Evolutionary conservation across 371 early-diverging fungal species (phyloP).

Genomic region (Amoeboaphelidium occidentale): DNA sequence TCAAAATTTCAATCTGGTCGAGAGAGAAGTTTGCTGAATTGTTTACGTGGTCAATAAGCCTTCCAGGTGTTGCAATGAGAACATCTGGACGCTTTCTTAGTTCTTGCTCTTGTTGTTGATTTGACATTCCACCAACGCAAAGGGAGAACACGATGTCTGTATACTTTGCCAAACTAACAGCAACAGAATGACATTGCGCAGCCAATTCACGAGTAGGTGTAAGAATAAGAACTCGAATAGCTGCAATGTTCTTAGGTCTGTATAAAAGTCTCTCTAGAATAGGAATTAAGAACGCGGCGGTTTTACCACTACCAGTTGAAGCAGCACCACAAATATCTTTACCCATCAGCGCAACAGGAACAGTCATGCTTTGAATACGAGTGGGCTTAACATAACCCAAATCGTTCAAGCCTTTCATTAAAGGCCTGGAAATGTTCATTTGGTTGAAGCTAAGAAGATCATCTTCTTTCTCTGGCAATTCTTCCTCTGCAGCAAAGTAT

Average conservation of each 20-base stretch:
- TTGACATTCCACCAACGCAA: conserved; percentile 71
- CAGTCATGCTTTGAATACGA: conserved; percentile 82
- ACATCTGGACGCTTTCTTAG: conserved; percentile 79
- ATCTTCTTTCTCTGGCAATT: conserved; percentile 4
- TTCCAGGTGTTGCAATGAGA: conserved; percentile 98
- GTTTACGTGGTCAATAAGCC: conserved; percentile 93
- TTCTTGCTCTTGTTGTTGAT: conserved; percentile 75
- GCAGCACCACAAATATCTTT: conserved; percentile 99
- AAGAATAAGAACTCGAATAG: conserved; percentile 78
- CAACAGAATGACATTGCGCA: conserved; percentile 83
- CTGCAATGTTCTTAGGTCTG: conserved; percentile 46
- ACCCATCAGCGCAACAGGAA: conserved; percentile 89
- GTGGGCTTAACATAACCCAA: conserved; percentile 86
- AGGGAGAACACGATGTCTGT: conserved; percentile 68
- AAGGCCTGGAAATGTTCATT: conserved; percentile 81
- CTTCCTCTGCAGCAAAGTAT: conserved; percentile 10
- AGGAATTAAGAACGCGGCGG: conserved; percentile 92
- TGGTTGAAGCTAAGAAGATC: conserved; percentile 39
- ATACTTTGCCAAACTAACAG: conserved; percentile 54
- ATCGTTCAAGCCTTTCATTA: conserved; percentile 67
- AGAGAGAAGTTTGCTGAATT: conserved; percentile 70
- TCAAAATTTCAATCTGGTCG: conserved; percentile 80
- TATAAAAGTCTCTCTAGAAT: conserved; percentile 81
- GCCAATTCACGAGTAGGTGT: conserved; percentile 99
- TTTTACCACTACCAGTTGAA: conserved; percentile 98